Evolutionary conservation across 768 basidiomycete species (phyloP).

Genomic region (Termitomyces eurrhizus): DNA sequence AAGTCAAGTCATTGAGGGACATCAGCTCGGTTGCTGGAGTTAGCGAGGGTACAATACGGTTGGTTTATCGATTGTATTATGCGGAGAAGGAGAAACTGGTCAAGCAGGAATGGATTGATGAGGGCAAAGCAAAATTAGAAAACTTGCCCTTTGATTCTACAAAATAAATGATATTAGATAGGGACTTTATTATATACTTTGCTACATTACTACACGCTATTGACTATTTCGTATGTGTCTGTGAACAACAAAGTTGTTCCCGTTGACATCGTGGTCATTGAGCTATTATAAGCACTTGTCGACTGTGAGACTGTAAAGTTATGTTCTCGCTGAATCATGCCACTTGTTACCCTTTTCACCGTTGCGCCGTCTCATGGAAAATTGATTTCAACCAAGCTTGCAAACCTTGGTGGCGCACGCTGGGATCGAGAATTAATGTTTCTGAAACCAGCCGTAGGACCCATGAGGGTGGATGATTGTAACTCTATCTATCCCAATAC

Average conservation of each 20-base stretch:
- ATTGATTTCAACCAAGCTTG: too few species aligned
- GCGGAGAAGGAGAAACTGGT: conserved; percentile 72
- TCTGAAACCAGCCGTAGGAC: too few species aligned
- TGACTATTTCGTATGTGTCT: not conserved
- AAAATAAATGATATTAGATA: conserved; percentile 23
- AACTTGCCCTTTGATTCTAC: conserved; percentile 38
- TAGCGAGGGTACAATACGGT: conserved; percentile 91
- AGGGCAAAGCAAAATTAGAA: conserved; percentile 61
- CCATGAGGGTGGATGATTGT: too few species aligned
- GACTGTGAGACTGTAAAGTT: too few species aligned
- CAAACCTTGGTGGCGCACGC: too few species aligned
- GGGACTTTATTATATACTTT: conserved; percentile 1
- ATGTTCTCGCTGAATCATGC: not conserved
- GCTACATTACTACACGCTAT: not conserved
- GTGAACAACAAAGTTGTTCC: not conserved
- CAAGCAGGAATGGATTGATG: conserved; percentile 82
- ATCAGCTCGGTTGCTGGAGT: conserved; percentile 91
- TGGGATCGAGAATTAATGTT: too few species aligned
- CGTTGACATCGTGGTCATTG: not conserved
- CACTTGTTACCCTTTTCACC: not conserved
- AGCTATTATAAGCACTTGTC: not conserved
- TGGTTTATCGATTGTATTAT: conserved; percentile 82
- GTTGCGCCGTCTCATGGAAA: too few species aligned
- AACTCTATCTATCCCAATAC: too few species aligned
- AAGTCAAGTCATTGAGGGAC: conserved; percentile 72